Conservation (phyloP, 1,284 basidiomycete species). For the Marasmius sp. region DNA sequence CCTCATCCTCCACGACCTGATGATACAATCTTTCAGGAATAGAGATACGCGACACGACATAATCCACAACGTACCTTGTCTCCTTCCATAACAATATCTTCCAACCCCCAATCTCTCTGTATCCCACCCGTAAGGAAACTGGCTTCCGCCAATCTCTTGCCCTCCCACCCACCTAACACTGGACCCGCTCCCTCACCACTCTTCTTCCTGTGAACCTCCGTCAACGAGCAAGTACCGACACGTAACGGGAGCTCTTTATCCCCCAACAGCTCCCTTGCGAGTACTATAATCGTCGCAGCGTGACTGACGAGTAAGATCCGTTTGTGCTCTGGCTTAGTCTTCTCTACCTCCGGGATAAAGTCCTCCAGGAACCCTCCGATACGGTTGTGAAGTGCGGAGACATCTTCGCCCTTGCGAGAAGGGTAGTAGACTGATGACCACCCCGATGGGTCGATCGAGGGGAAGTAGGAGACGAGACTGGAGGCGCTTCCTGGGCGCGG, state of each 20-base stretch:
- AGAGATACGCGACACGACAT: neutral
- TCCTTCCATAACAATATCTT: slow-evolving; percentile 58
- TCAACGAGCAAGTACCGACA: slow-evolving; percentile 71
- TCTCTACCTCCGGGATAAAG: slow-evolving; percentile 53
- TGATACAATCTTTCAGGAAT: neutral
- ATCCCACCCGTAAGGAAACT: slow-evolving; percentile 56
- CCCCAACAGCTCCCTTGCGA: slow-evolving; percentile 61
- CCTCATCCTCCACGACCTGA: slow-evolving; percentile 48
- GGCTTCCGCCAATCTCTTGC: slow-evolving; percentile 50
- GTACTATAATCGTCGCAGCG: slow-evolving; percentile 76
- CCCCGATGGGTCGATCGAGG: slow-evolving; percentile 53
- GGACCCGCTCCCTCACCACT: slow-evolving; percentile 22
- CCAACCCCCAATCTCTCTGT: slow-evolving; percentile 79
- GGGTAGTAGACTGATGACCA: slow-evolving; percentile 72
- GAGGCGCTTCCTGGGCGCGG: slow-evolving; percentile 61
- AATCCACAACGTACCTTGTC: slow-evolving; percentile 38
- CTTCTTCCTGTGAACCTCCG: slow-evolving; percentile 42
- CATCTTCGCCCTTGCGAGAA: slow-evolving; percentile 69
- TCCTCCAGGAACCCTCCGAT: slow-evolving; percentile 49
- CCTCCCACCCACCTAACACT: slow-evolving; percentile 44
- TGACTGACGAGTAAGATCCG: slow-evolving; percentile 73
- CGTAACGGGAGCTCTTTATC: slow-evolving; percentile 51
- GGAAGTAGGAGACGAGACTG: slow-evolving; percentile 51
- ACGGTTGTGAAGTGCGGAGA: slow-evolving; percentile 65
- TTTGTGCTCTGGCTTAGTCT: slow-evolving; percentile 41